Evolutionary conservation across 1,139 yeast species (phyloP).

Genomic region (Kodamaea sp.): DNA sequence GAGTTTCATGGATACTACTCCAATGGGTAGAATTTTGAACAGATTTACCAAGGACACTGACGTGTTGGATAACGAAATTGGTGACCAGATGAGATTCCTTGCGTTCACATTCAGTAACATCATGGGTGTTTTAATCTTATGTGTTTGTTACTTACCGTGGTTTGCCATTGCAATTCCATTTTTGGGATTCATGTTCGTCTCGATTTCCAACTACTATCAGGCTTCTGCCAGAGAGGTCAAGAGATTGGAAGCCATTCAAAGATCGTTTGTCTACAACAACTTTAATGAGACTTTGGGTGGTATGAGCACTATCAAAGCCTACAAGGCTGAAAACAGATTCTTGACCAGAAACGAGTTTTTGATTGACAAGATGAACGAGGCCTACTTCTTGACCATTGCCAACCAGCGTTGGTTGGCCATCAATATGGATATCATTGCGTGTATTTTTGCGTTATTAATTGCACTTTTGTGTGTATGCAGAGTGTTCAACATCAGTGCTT

Average conservation of each 20-base stretch:
- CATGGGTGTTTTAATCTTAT: constrained; percentile 63
- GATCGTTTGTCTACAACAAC: constrained; percentile 77
- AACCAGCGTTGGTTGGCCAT: constrained; percentile 80
- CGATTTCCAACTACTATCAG: constrained; percentile 54
- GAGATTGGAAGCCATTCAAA: constrained; percentile 73
- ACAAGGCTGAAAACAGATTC: constrained; percentile 51
- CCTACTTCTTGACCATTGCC: constrained; percentile 64
- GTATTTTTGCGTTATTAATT: constrained; percentile 43
- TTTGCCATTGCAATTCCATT: constrained; percentile 49
- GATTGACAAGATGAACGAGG: constrained; percentile 69
- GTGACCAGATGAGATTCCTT: constrained; percentile 57
- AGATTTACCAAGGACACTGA: constrained; percentile 81
- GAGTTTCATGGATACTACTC: constrained; percentile 61
- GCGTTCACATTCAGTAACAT: constrained; percentile 54
- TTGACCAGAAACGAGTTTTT: constrained; percentile 47
- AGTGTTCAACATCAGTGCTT: constrained; percentile 60
- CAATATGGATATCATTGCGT: constrained; percentile 53
- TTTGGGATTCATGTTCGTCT: constrained; percentile 34
- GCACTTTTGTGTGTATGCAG: constrained; percentile 63
- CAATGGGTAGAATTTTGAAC: constrained; percentile 68
- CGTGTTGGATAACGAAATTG: constrained; percentile 72
- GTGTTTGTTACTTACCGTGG: constrained; percentile 71
- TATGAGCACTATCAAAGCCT: constrained; percentile 68
- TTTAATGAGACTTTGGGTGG: constrained; percentile 78
- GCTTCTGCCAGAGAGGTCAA: constrained; percentile 79